phyloP scores from a whole-genome alignment of 257 asterid genomes.

The Jacaranda copaia region DNA sequence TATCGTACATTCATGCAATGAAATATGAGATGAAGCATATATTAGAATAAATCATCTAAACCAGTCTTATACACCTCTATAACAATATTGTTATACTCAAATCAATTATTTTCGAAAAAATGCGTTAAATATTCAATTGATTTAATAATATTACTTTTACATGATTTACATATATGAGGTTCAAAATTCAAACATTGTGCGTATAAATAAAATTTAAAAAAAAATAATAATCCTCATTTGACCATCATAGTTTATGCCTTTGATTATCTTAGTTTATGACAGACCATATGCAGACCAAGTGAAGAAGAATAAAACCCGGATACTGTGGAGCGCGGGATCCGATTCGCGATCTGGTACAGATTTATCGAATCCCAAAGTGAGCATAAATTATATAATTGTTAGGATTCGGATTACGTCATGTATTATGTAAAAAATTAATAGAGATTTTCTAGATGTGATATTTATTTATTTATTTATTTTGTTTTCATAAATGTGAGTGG shows the following conservation, averaged over 20 bases:
- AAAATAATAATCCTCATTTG: too few species aligned
- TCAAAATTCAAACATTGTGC: not conserved
- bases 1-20: too few species aligned
- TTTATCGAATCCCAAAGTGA: constrained; percentile 3
- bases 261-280: not conserved
- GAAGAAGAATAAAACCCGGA: constrained; percentile 20
- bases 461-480: not conserved
- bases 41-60: too few species aligned
- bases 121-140: too few species aligned
- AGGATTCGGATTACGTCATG: not conserved
- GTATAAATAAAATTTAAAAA: too few species aligned
- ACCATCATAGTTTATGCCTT: not conserved
- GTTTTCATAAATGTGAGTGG: not conserved
- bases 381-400: not conserved
- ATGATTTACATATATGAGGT: too few species aligned
- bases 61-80: not conserved
- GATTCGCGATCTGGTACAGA: constrained; percentile 19
- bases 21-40: too few species aligned
- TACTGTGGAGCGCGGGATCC: not conserved
- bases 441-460: constrained; percentile 11
- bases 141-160: too few species aligned
- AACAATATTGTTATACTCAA: not conserved
- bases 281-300: not conserved
- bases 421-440: constrained; percentile 11
- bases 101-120: not conserved